Percentiles rank a stretch among this genome's conserved stretches.
Conservation (phyloP, 164 flowering plant genomes). For the Pachysandra terminalis region DNA sequence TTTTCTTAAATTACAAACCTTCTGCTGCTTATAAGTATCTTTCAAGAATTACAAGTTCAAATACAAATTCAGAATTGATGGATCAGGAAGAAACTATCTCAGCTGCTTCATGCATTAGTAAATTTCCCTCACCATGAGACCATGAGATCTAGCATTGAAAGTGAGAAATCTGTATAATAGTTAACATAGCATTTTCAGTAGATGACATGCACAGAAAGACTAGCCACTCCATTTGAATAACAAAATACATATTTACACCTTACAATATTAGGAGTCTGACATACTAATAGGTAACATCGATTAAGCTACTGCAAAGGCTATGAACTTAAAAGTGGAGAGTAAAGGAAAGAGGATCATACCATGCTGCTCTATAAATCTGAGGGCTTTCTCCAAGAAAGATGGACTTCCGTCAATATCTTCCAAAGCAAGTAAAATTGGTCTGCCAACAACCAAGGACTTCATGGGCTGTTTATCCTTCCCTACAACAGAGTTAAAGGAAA, state of each 20-base stretch:
- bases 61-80: not conserved
- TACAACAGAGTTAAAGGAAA: constrained; percentile 15
- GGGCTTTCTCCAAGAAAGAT: constrained; percentile 87
- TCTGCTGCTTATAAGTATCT: not conserved
- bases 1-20: not conserved
- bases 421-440: constrained; percentile 80
- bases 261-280: constrained; percentile 1
- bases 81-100: not conserved
- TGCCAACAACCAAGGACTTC: constrained; percentile 58
- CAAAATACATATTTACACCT: not conserved
- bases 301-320: no score
- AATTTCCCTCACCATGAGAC: not conserved
- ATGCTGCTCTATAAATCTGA: constrained; percentile 62
- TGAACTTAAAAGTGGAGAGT: not conserved
- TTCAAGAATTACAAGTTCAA: not conserved
- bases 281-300: not conserved
- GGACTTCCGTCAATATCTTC: constrained; percentile 89
- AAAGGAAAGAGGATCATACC: constrained; percentile 40
- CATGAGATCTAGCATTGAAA: not conserved
- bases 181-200: not conserved
- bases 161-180: no score
- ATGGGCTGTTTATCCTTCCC: constrained; percentile 41
- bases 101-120: not conserved
- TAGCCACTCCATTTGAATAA: no score
- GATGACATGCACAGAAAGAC: not conserved